Base-by-base conservation (phyloP, 2,329 filamentous ascomycete genomes). In the Escovopsis sp. region DNA sequence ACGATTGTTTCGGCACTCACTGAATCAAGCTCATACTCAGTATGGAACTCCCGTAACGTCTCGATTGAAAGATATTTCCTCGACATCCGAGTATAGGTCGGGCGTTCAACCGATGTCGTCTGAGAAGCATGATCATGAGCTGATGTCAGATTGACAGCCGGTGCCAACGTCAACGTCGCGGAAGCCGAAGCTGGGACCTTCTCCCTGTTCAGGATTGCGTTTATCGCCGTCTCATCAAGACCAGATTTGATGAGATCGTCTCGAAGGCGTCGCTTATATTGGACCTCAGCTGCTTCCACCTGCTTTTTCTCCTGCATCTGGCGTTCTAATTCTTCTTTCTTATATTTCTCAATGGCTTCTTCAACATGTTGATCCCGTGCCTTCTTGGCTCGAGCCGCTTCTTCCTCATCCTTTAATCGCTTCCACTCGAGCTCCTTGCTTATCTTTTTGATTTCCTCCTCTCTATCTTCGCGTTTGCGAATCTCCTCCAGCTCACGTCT, bases 71-170 rank as follows among this genome's bases (percentile, higher is more conserved):
- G 58, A 53, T 81, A 70, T 42, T 66, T 65, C 20, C 76, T 67
- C 2, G 74, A 64, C 74, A 81, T 79, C 48, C 76, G 68, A 12
- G 76, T 81, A 51, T 79, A 79, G 0, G 73, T 78, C 1, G 74
- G 69, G 4, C 69, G 64, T 13, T 50, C 51, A 24, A 42, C 44
- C 15, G 48, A 40, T 25, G 39, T 10, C n/a, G 25, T 14, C 20
- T 38, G 16, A 8, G 25, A 9, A 10, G 25, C 20, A n/a, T 14
- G n/a, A 14, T 36, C 34, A 36, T 20, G 14, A 13, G 12, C 15
- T 15, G 34, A 12, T 12, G 20, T 14, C 7, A 14, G 5, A 9
- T 14, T 16, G 34, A 16, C 29, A 34, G 41, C 15, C 24, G 40
- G 39, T 41, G 44, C 20, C 20, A 6, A 6, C 20, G 20, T 20